Evolutionary conservation across 805 yeast genomes (phyloP).

Genomic region (Debaryomyces prosopidis): DNA sequence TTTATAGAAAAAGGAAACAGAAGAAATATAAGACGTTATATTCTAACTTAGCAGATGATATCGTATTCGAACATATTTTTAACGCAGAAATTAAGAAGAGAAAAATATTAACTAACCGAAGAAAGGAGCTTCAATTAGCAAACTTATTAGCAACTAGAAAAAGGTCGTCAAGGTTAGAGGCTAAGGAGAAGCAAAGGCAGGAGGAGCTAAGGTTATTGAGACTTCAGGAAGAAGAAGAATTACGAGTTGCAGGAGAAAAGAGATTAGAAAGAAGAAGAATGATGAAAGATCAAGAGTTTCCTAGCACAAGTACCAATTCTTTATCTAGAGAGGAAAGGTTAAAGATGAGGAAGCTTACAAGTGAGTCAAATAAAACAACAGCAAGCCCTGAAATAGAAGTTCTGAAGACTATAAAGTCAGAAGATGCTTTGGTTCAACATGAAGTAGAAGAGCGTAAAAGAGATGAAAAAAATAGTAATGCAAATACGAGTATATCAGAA

Average conservation of each 20-base stretch:
- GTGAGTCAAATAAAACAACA: not conserved
- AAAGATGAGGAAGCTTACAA: slow-evolving; percentile 24
- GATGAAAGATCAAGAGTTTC: slow-evolving; percentile 31
- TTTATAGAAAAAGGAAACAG: slow-evolving; percentile 28
- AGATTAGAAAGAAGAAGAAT: slow-evolving; percentile 43
- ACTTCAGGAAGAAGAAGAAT: slow-evolving; percentile 46
- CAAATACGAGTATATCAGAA: no score
- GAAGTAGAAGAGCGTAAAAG: no score
- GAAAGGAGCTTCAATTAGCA: slow-evolving; percentile 64
- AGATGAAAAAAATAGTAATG: no score
- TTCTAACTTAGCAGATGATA: slow-evolving; percentile 13
- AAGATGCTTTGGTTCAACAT: not conserved
- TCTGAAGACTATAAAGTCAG: not conserved
- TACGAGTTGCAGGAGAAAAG: slow-evolving; percentile 42
- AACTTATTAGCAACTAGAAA: slow-evolving; percentile 67
- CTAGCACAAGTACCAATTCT: slow-evolving; percentile 17
- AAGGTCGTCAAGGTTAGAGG: slow-evolving; percentile 71
- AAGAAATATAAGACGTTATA: slow-evolving; percentile 23
- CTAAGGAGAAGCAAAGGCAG: slow-evolving; percentile 49
- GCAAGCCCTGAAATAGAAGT: not conserved
- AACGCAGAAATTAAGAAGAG: slow-evolving; percentile 54
- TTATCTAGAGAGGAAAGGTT: slow-evolving; percentile 35
- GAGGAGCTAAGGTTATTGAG: slow-evolving; percentile 55
- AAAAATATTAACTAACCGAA: slow-evolving; percentile 52
- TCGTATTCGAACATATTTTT: slow-evolving; percentile 21